Base-by-base conservation (phyloP, 768 basidiomycete genomes). In the Tylopilus plumbeoviolaceoides region DNA sequence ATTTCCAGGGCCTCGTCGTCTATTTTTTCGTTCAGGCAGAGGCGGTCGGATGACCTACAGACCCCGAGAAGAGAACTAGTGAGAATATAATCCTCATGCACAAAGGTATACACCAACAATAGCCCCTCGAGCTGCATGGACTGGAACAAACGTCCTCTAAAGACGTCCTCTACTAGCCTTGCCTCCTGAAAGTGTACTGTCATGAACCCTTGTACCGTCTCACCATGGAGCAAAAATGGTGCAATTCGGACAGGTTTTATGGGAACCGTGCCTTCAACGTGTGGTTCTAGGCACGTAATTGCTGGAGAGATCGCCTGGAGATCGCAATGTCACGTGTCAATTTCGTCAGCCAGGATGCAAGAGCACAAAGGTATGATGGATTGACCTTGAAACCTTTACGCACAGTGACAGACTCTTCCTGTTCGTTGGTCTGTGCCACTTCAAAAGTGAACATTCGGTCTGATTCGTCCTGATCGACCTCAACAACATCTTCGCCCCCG, bases 361-460 rank as follows among this genome's bases (percentile, higher is more conserved):
- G 1, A 14, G 0, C n/a, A 2, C 23, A 44, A 47, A 8, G 12
- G 17, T 3, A 7, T 11, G 15, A 35, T 17, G 4, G 15, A 66
- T 12, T 59, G 14, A 81, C 82, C 57, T 63, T 68, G 59, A 82
- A 82, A 0, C 81, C 81, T 5, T 68, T 65, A 14, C 71, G 70
- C 7, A 67, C 60, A 1, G 63, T 60, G 1, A 80, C 79, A 5
- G 71, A 69, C 58, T 82, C 82, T 48, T 80, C 79, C 54, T 82
- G 77, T 44, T 82, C 79, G n/a, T 73, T 74, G 7, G 75, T 81
- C 62, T 83, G 80, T 0, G 72, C 63, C 1, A 84, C 82, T 44
- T 78, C 75, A 47, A 80, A 84, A 0, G 73, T 73, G 59, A 78
- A 80, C 50, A 84, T 63, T 9, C 81, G 70, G 35, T 79, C 80